Percentiles rank a stretch among this genome's conserved stretches.
phyloP scores from a whole-genome alignment of 1,139 yeast species.

The Candida mesenterica region DNA sequence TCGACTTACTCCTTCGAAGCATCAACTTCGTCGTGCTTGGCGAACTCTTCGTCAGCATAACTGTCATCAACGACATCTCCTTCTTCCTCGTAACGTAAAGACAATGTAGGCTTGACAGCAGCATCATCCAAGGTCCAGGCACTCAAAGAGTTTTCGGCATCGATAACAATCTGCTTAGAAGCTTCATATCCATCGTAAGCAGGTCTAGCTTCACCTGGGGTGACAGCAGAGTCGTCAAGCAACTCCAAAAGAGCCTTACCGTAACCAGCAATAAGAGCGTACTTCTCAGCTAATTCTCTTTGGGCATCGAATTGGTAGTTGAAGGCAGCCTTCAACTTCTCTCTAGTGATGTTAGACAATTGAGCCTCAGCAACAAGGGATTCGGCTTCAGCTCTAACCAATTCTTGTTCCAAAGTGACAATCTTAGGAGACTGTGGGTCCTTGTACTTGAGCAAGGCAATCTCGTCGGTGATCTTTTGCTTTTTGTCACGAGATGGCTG shows the following conservation, averaged over 20 bases:
- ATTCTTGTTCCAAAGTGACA: slow-evolving; percentile 92
- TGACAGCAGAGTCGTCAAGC: slow-evolving; percentile 93
- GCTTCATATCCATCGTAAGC: slow-evolving; percentile 98
- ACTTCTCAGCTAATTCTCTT: slow-evolving; percentile 94
- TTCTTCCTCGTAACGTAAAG: slow-evolving; percentile 77
- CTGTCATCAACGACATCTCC: slow-evolving; percentile 52
- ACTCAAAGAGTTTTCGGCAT: slow-evolving; percentile 93
- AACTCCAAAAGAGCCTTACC: slow-evolving; percentile 96
- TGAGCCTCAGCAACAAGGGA: slow-evolving; percentile 99
- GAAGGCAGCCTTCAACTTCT: slow-evolving; percentile 95
- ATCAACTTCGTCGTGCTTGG: slow-evolving; percentile 36
- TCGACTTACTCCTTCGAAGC: not conserved
- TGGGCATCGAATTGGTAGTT: slow-evolving; percentile 95
- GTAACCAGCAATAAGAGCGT: slow-evolving; percentile 96
- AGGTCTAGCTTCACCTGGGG: slow-evolving; percentile 99
- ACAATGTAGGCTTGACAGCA: slow-evolving; percentile 89
- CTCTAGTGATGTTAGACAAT: slow-evolving; percentile 95
- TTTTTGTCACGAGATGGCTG: slow-evolving; percentile 98
- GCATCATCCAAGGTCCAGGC: slow-evolving; percentile 97
- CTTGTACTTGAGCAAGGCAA: slow-evolving; percentile 96
- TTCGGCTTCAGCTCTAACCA: slow-evolving; percentile 98
- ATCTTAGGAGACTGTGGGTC: slow-evolving; percentile 98
- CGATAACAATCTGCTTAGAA: slow-evolving; percentile 94
- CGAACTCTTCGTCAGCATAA: slow-evolving; percentile 45
- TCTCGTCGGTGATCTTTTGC: slow-evolving; percentile 95